These are phyloP conservation scores for Penicillium alfredii DNA, from an alignment of 495 filamentous ascomycete species.

Conservation along the genomic window DNA sequence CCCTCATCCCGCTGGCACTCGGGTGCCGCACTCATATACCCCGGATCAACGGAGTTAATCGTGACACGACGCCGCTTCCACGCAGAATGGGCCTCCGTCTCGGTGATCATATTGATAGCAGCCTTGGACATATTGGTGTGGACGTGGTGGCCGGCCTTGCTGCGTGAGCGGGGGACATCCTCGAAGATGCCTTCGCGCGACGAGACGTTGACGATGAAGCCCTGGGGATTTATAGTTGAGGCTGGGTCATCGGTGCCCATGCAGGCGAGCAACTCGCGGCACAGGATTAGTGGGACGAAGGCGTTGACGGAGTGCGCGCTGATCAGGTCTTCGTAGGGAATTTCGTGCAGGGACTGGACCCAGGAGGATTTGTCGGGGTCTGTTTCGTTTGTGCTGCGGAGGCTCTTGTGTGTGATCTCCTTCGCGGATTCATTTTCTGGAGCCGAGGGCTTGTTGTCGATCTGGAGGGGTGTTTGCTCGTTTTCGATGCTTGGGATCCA, in stretches of 20 bases:
- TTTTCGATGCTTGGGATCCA: constrained; percentile 8
- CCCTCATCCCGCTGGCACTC: constrained; percentile 23
- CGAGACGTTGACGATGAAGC: constrained; percentile 43
- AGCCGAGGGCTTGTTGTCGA: too few relatives aligned
- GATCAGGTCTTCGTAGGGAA: constrained; percentile 47
- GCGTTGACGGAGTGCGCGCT: constrained; percentile 42
- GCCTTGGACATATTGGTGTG: constrained; percentile 50
- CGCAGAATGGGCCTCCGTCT: constrained; percentile 30
- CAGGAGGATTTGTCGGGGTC: constrained; percentile 29
- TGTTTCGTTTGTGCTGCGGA: not conserved
- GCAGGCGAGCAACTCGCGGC: constrained; percentile 39
- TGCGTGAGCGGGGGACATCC: constrained; percentile 8
- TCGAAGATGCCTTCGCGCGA: constrained; percentile 44
- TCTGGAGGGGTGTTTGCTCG: not conserved
- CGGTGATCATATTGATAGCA: constrained; percentile 46
- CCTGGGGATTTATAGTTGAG: constrained; percentile 11
- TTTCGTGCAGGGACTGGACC: constrained; percentile 38
- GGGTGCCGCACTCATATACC: constrained; percentile 44
- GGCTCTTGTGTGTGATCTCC: constrained; percentile 3
- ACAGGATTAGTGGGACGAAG: constrained; percentile 43
- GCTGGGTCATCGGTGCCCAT: constrained; percentile 21
- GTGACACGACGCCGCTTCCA: constrained; percentile 34
- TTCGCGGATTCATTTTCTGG: not conserved
- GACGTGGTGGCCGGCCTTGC: constrained; percentile 37
- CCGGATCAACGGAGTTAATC: constrained; percentile 47